These are phyloP conservation scores for Vitellaria paradoxa DNA, from an alignment of 179 eudicot species.

Conservation along the genomic window DNA sequence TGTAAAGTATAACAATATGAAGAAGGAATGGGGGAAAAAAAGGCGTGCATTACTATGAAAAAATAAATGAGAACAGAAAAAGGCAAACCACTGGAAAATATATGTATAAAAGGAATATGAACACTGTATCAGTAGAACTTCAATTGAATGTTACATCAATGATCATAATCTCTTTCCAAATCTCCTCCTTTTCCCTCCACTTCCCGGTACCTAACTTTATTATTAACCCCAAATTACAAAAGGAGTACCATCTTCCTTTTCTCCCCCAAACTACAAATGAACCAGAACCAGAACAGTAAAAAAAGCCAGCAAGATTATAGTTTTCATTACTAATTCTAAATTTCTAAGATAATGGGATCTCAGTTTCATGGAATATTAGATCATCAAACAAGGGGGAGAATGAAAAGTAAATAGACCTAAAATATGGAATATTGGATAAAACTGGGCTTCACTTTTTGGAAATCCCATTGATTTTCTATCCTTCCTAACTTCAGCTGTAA, in stretches of 20 bases:
- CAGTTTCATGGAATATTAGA: background rate
- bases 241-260: constrained; percentile 1
- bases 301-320: constrained; percentile 12
- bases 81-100: background rate
- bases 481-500: constrained; percentile 7
- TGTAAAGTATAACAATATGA: background rate
- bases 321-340: background rate
- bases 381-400: background rate
- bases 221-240: background rate
- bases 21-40: background rate
- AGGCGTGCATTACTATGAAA: too few species aligned
- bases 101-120: background rate
- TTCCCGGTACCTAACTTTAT: background rate
- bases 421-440: constrained; percentile 9
- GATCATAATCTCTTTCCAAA: constrained; percentile 3
- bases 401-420: background rate
- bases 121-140: background rate
- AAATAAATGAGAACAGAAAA: too few species aligned
- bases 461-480: constrained; percentile 17
- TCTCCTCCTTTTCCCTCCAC: background rate
- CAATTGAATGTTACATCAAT: constrained; percentile 3
- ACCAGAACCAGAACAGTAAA: background rate
- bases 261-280: background rate
- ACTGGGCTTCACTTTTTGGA: constrained; percentile 16
- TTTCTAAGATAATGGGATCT: too few species aligned